Percentiles rank a stretch among this genome's conserved stretches.
Evolutionary conservation across 1,284 basidiomycete species (phyloP).

Genomic region (Erythrobasidium hasegawianum): DNA sequence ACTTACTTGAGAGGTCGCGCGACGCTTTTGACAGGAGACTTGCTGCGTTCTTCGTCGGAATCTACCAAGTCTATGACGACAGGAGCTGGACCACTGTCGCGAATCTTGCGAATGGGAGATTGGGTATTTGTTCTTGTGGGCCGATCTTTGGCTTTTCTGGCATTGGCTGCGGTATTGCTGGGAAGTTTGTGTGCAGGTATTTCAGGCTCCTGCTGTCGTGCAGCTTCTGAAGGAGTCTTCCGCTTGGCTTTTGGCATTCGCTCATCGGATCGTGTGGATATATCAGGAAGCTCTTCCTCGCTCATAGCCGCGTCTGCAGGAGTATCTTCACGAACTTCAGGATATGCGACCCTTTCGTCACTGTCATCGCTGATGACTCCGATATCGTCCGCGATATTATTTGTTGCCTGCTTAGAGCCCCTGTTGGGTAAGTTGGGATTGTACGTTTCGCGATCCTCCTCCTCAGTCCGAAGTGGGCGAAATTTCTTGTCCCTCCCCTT

Average conservation of each 20-base stretch:
- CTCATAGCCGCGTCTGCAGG: neutral
- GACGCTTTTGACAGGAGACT: no score
- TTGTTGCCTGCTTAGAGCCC: neutral
- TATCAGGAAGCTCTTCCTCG: slow-evolving; percentile 22
- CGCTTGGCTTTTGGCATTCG: neutral
- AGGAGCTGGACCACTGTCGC: no score
- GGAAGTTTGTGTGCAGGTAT: no score
- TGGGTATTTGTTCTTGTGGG: no score
- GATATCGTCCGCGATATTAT: neutral
- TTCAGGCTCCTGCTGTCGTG: no score
- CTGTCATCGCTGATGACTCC: neutral
- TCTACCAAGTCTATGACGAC: no score
- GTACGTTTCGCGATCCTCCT: neutral
- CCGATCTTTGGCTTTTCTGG: no score
- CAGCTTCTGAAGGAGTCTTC: no score
- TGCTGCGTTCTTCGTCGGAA: no score
- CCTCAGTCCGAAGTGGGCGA: neutral
- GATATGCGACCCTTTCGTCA: neutral
- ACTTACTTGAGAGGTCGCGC: no score
- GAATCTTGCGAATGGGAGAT: no score
- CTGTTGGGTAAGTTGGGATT: neutral
- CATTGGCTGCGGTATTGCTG: no score
- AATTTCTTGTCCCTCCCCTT: slow-evolving; percentile 6
- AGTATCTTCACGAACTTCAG: neutral
- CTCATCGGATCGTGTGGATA: neutral